These are phyloP conservation scores for Cairneyella variabilis DNA, from an alignment of 495 filamentous ascomycete species.

Conservation along the genomic window DNA sequence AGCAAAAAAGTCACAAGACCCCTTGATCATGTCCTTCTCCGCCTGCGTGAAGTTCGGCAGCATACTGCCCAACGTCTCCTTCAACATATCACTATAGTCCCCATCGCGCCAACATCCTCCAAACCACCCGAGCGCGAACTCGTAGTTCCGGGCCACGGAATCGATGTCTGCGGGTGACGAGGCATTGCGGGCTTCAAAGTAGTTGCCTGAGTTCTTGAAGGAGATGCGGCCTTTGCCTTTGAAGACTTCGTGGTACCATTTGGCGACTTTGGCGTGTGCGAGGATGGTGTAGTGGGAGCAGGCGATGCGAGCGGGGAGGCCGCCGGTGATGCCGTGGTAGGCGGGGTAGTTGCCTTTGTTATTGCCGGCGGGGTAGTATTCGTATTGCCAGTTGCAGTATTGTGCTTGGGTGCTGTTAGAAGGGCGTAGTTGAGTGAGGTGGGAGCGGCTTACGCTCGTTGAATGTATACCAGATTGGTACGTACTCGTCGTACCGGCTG, in stretches of 20 bases:
- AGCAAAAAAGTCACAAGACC: slow-evolving; percentile 41
- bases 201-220: slow-evolving; percentile 57
- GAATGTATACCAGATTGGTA: slow-evolving; percentile 61
- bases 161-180: slow-evolving; percentile 49
- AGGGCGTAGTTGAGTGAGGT: slow-evolving; percentile 49
- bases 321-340: slow-evolving; percentile 36
- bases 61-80: slow-evolving; percentile 63
- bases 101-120: slow-evolving; percentile 55
- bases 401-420: slow-evolving; percentile 51
- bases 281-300: slow-evolving; percentile 56
- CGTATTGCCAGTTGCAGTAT: slow-evolving; percentile 49
- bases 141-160: slow-evolving; percentile 56
- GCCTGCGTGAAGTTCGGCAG: slow-evolving; percentile 62
- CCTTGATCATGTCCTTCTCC: slow-evolving; percentile 51
- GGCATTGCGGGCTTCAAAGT: slow-evolving; percentile 49
- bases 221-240: slow-evolving; percentile 56
- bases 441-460: slow-evolving; percentile 55
- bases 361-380: slow-evolving; percentile 49
- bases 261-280: slow-evolving; percentile 56
- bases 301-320: slow-evolving; percentile 29
- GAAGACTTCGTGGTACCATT: slow-evolving; percentile 63
- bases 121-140: slow-evolving; percentile 63
- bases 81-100: slow-evolving; percentile 66
- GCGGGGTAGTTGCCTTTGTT: slow-evolving; percentile 38
- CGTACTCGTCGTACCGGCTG: slow-evolving; percentile 51